Evolutionary conservation across 78 protist genomes (phyloP).

Genomic region (Pelomyxa schiedti): DNA sequence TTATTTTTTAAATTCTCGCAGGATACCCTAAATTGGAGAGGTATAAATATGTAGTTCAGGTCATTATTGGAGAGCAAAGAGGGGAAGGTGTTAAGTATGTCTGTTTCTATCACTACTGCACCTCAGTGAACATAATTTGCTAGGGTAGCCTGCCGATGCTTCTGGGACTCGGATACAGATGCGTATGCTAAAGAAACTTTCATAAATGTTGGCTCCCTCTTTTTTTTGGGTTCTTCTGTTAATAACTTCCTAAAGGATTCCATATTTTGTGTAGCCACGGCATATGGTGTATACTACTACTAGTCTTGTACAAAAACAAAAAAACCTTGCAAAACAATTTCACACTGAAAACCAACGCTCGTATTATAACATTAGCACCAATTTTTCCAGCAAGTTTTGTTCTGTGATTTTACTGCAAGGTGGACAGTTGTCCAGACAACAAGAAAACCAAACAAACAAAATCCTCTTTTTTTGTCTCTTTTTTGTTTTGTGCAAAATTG

Average conservation of each 20-base stretch:
- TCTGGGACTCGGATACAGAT: constrained; percentile 46
- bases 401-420: no score
- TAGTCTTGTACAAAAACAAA: no score
- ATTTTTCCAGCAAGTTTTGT: no score
- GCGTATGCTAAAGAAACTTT: constrained; percentile 8
- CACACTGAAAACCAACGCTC: no score
- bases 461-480: no score
- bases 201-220: background rate
- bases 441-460: no score
- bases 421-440: no score
- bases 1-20: no score
- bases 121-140: background rate
- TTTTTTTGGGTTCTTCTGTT: background rate
- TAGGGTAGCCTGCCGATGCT: constrained; percentile 26
- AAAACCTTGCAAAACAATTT: no score
- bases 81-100: constrained; percentile 36
- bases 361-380: no score
- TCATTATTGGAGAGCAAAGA: constrained; percentile 26
- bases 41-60: constrained; percentile 29
- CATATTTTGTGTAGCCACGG: constrained; percentile 35
- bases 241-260: background rate
- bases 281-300: constrained; percentile 25
- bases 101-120: background rate
- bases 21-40: constrained; percentile 9
- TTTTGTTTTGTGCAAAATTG: no score